Conservation (phyloP, 345 rosid genomes). For the Nasturtium officinale region DNA sequence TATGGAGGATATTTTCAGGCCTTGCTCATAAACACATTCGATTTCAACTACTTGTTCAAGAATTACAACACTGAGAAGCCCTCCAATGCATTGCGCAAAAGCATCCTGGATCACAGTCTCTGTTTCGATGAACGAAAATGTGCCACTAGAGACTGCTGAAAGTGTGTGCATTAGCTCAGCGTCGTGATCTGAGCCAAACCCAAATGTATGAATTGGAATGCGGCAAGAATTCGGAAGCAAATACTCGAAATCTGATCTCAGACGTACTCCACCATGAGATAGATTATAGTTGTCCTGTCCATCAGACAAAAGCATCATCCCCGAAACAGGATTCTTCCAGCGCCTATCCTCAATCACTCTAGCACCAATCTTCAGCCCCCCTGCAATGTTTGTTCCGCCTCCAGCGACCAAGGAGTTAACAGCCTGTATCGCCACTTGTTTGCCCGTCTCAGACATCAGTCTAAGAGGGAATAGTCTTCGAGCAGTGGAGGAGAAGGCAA, state of each 20-base stretch:
- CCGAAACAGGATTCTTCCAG: constrained; percentile 74
- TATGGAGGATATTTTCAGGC: constrained; percentile 55
- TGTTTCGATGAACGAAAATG: constrained; percentile 90
- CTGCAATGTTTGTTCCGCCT: constrained; percentile 93
- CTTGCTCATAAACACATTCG: constrained; percentile 53
- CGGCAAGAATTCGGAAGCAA: constrained; percentile 57
- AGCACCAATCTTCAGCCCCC: constrained; percentile 80
- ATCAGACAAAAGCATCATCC: constrained; percentile 85
- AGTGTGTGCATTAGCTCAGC: constrained; percentile 85
- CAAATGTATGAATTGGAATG: constrained; percentile 88
- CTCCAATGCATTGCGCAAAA: constrained; percentile 98
- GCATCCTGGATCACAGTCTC: constrained; percentile 90
- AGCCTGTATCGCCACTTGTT: constrained; percentile 70
- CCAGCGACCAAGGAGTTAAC: constrained; percentile 70
- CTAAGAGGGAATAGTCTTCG: constrained; percentile 75
- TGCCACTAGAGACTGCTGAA: constrained; percentile 77
- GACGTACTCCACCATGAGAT: constrained; percentile 35
- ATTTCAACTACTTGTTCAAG: constrained; percentile 66
- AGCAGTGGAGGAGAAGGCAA: constrained; percentile 82
- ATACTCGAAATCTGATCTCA: constrained; percentile 53
- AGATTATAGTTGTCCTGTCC: constrained; percentile 79
- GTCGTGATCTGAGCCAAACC: constrained; percentile 91
- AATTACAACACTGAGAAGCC: constrained; percentile 81
- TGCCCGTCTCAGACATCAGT: constrained; percentile 72
- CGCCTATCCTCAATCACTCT: constrained; percentile 72